Conservation (phyloP, 768 basidiomycete genomes). For the Phylloporus rhodoxanthus region DNA sequence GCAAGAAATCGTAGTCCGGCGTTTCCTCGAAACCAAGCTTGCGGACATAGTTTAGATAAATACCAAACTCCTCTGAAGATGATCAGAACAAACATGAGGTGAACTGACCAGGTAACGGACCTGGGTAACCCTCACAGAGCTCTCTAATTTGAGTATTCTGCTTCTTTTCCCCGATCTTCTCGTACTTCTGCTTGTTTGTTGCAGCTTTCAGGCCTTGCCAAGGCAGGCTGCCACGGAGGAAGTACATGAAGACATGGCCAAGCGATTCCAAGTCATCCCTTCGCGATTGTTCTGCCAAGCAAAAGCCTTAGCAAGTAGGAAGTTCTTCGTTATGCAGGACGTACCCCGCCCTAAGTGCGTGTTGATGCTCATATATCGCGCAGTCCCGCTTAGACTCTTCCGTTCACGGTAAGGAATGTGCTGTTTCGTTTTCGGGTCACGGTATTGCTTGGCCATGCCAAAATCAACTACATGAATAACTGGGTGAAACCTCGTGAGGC, state of each 20-base stretch:
- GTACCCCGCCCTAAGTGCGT: conserved; percentile 94
- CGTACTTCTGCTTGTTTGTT: conserved; percentile 99
- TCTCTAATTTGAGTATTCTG: conserved; percentile 98
- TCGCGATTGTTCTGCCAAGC: conserved; percentile 69
- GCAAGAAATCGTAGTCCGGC: conserved; percentile 96
- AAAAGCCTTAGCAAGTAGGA: conserved; percentile 1
- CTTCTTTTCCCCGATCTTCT: conserved; percentile 99
- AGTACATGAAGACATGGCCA: conserved; percentile 99
- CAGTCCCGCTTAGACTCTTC: conserved; percentile 95
- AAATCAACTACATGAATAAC: conserved; percentile 96
- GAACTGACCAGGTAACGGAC: conserved; percentile 37
- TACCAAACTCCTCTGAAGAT: conserved; percentile 85
- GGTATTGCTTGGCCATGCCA: conserved; percentile 99
- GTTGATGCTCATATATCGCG: conserved; percentile 99
- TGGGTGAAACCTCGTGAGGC: conserved; percentile 22
- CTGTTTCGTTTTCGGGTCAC: conserved; percentile 98
- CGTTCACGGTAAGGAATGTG: conserved; percentile 99
- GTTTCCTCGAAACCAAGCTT: conserved; percentile 99
- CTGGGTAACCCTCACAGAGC: conserved; percentile 91
- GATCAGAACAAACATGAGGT: conserved; percentile 6
- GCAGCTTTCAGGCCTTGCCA: conserved; percentile 99
- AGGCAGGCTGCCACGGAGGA: conserved; percentile 90
- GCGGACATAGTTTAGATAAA: conserved; percentile 98
- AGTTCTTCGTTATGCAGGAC: conserved; percentile 10
- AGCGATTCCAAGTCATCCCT: conserved; percentile 98